Conservation (phyloP, 805 yeast genomes). For the Candida glaebosa region DNA sequence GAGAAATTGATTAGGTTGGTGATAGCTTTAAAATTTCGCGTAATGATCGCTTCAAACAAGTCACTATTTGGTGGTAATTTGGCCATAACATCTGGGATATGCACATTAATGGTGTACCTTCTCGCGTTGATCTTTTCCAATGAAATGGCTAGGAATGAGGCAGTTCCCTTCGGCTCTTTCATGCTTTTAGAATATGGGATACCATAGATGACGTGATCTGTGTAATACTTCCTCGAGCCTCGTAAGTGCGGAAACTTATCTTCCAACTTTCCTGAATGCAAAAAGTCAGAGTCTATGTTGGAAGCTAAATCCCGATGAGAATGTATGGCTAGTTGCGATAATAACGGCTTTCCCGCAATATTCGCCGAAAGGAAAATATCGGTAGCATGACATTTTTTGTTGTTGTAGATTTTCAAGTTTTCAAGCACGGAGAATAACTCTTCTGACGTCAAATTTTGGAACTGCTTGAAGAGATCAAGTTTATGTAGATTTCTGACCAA, state of each 20-base stretch:
- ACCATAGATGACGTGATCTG: slow-evolving; percentile 31
- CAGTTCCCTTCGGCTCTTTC: neutral
- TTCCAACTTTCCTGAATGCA: slow-evolving; percentile 3
- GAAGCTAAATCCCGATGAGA: neutral
- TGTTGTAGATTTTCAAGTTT: slow-evolving; percentile 21
- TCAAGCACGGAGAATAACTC: slow-evolving; percentile 13
- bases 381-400: slow-evolving; percentile 10
- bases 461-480: slow-evolving; percentile 8
- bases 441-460: slow-evolving; percentile 8
- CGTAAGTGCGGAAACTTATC: slow-evolving; percentile 35
- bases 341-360: slow-evolving; percentile 17
- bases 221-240: slow-evolving; percentile 15
- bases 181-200: slow-evolving; percentile 14
- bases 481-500: slow-evolving; percentile 6
- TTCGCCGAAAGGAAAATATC: slow-evolving; percentile 28
- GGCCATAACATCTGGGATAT: slow-evolving; percentile 41
- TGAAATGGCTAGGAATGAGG: slow-evolving; percentile 28
- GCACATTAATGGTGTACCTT: slow-evolving; percentile 33
- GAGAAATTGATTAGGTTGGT: slow-evolving; percentile 10
- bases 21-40: slow-evolving; percentile 10
- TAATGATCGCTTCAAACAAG: slow-evolving; percentile 12
- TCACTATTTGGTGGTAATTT: slow-evolving; percentile 27
- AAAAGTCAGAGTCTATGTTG: neutral
- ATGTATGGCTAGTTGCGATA: slow-evolving; percentile 13
- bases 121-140: slow-evolving; percentile 33